These are phyloP conservation scores for Vicia faba DNA, from an alignment of 306 rosid genomes.

Conservation along the genomic window DNA sequence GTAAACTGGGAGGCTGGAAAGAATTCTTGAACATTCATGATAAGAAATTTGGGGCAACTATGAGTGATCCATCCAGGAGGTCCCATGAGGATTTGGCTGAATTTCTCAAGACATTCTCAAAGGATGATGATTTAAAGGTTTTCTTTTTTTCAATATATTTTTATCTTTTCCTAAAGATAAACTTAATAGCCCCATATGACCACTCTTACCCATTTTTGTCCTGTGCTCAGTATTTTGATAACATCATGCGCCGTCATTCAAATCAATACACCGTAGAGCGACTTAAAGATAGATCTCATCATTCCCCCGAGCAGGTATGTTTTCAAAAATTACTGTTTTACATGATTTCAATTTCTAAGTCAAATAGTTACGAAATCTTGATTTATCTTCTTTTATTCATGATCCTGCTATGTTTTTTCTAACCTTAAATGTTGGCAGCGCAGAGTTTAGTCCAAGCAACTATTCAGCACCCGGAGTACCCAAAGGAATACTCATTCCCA, in stretches of 20 bases:
- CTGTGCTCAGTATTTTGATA: conserved; percentile 53
- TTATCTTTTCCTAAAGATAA: neutral
- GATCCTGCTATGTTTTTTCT: conserved; percentile 39
- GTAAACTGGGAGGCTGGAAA: conserved; percentile 76
- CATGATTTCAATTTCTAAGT: conserved; percentile 27
- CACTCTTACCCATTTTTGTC: conserved; percentile 7
- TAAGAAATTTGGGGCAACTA: conserved; percentile 57
- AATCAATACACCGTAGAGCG: conserved; percentile 50
- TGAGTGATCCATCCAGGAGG: conserved; percentile 81
- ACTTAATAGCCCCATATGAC: neutral
- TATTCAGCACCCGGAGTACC: conserved; percentile 72
- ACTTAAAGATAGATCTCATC: conserved; percentile 44
- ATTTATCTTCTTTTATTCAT: conserved; percentile 11
- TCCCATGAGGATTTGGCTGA: conserved; percentile 57
- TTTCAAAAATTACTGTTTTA: conserved; percentile 29
- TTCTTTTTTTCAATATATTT: neutral
- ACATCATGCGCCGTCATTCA: conserved; percentile 54
- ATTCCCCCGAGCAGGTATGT: conserved; percentile 69
- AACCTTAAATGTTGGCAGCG: conserved; percentile 46
- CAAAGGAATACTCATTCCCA: conserved; percentile 61
- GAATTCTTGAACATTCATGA: conserved; percentile 62
- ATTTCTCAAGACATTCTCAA: conserved; percentile 64
- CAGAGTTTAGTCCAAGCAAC: conserved; percentile 81
- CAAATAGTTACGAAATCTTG: conserved; percentile 19
- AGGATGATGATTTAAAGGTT: conserved; percentile 58